Percentiles rank a stretch among this genome's conserved stretches.
These are phyloP conservation scores for Penicillium turbatum DNA, from an alignment of 495 filamentous ascomycete species.

Conservation along the genomic window DNA sequence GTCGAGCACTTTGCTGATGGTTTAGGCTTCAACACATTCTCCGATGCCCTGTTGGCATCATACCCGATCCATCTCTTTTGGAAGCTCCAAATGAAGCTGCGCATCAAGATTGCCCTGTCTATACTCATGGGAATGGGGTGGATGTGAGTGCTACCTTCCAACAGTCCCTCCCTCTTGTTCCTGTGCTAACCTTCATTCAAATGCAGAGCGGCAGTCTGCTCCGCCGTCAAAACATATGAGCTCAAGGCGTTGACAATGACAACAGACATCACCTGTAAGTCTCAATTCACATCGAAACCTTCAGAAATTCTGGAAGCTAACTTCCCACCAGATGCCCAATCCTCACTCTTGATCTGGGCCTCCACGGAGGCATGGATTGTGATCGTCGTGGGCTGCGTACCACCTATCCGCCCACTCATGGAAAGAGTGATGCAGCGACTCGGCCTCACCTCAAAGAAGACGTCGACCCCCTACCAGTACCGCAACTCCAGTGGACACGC, in stretches of 20 bases:
- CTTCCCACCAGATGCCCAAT: slow-evolving; percentile 12
- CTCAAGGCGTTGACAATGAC: slow-evolving; percentile 18
- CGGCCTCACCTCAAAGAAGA: slow-evolving; percentile 14
- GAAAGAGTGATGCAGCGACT: slow-evolving; percentile 11
- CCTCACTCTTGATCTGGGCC: slow-evolving; percentile 27
- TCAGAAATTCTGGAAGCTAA: background rate
- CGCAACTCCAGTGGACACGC: background rate
- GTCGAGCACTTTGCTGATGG: background rate
- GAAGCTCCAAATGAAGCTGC: slow-evolving; percentile 28
- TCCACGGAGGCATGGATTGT: slow-evolving; percentile 28
- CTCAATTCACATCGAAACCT: background rate
- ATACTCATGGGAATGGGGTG: slow-evolving; percentile 38
- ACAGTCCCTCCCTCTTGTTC: too few species aligned
- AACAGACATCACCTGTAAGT: slow-evolving; percentile 18
- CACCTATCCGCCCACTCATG: slow-evolving; percentile 24
- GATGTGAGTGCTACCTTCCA: too few species aligned
- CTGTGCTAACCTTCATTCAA: background rate
- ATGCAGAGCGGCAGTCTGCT: slow-evolving; percentile 20
- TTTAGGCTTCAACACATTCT: slow-evolving; percentile 26
- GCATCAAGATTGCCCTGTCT: slow-evolving; percentile 29
- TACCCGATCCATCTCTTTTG: slow-evolving; percentile 34
- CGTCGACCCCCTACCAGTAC: background rate
- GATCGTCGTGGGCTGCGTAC: slow-evolving; percentile 26
- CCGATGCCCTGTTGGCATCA: slow-evolving; percentile 29
- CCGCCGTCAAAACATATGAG: slow-evolving; percentile 24